Conservation (phyloP, 305 asterid genomes). For the Solanum hybrid region DNA sequence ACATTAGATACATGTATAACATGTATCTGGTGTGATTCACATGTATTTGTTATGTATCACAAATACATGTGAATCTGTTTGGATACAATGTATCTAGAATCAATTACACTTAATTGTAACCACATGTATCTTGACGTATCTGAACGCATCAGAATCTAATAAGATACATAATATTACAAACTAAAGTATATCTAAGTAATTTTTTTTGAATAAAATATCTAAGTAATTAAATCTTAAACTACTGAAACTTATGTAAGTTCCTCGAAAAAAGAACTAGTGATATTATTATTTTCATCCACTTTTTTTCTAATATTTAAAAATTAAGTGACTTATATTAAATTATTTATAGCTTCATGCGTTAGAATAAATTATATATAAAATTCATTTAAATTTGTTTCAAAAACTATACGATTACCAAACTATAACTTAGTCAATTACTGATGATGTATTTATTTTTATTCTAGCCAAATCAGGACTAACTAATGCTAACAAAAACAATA, state of each 20-base stretch:
- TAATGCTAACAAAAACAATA: neutral
- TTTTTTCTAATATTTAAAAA: neutral
- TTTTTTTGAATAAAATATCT: too few relatives aligned
- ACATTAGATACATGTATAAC: too few relatives aligned
- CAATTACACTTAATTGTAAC: too few relatives aligned
- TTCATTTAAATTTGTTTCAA: neutral
- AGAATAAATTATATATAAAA: neutral
- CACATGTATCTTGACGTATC: neutral
- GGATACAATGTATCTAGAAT: too few relatives aligned
- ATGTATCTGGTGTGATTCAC: too few relatives aligned
- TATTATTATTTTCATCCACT: neutral
- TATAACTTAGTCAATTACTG: neutral
- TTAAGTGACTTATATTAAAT: neutral
- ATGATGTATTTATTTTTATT: neutral
- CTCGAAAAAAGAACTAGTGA: neutral
- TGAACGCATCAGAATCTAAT: too few relatives aligned
- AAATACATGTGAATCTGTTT: too few relatives aligned
- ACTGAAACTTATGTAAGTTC: too few relatives aligned
- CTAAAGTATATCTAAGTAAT: too few relatives aligned
- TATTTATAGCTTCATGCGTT: neutral
- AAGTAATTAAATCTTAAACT: too few relatives aligned
- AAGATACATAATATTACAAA: too few relatives aligned
- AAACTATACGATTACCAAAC: neutral
- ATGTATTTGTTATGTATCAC: neutral
- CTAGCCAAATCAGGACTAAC: neutral